Percentiles rank a stretch among this genome's conserved stretches.
Evolutionary conservation across 495 filamentous ascomycete genomes (phyloP).

Genomic region (Xylaria venustula): DNA sequence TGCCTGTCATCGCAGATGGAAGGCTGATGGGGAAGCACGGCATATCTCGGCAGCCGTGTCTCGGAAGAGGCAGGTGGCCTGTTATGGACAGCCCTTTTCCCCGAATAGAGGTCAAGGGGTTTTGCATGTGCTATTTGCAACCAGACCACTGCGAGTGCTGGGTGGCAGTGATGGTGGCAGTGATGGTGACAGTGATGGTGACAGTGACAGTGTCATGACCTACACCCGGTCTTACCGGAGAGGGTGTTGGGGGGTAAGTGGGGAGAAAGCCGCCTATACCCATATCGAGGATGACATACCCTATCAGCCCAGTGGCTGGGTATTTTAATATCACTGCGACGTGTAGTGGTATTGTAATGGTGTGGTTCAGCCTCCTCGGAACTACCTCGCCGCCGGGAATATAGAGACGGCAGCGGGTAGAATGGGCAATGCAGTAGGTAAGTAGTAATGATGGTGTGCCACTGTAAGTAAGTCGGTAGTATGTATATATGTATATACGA

Average conservation of each 20-base stretch:
- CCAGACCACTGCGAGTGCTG: background rate
- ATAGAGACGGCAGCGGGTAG: background rate
- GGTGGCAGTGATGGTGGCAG: background rate
- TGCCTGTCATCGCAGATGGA: background rate
- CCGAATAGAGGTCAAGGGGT: background rate
- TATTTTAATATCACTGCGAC: background rate
- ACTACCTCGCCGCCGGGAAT: background rate
- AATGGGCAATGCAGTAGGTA: background rate
- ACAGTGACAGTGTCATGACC: background rate
- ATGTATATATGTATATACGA: too few species aligned
- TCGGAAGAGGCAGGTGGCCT: slow-evolving; percentile 1
- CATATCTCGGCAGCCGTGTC: slow-evolving; percentile 1
- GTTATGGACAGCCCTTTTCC: background rate
- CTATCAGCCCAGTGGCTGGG: background rate
- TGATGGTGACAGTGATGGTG: background rate
- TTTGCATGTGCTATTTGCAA: background rate
- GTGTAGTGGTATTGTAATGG: background rate
- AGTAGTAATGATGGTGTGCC: background rate
- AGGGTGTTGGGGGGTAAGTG: background rate
- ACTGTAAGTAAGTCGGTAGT: too few species aligned
- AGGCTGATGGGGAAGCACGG: background rate
- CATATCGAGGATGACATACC: background rate
- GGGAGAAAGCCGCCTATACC: background rate
- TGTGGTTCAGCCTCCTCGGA: slow-evolving; percentile 4
- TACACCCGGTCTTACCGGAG: background rate